Evolutionary conservation across 2,329 filamentous ascomycete genomes (phyloP).

Genomic region (Pseudogymnoascus sp.): DNA sequence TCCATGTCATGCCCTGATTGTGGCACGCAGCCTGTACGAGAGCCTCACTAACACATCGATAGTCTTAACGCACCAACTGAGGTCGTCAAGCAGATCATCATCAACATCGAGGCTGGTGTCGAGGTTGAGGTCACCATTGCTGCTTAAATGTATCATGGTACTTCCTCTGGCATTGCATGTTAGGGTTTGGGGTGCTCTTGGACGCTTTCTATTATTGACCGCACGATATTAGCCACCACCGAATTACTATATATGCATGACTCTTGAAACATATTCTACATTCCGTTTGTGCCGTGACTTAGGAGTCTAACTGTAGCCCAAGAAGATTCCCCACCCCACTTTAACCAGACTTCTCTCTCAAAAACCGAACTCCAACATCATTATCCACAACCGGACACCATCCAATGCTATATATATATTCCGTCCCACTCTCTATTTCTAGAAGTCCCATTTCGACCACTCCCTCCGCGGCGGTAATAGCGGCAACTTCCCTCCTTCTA

Average conservation of each 20-base stretch:
- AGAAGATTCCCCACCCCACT: neutral
- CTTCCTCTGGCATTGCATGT: slow-evolving; percentile 3
- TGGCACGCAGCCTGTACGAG: neutral
- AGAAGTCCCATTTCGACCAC: slow-evolving; percentile 68
- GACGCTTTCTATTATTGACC: neutral
- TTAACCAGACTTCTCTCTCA: neutral
- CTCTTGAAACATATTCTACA: slow-evolving; percentile 7
- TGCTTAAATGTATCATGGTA: slow-evolving; percentile 45
- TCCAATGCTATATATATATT: slow-evolving; percentile 5
- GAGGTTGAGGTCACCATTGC: slow-evolving; percentile 91
- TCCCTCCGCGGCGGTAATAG: slow-evolving; percentile 69
- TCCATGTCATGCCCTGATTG: neutral
- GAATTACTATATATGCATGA: slow-evolving; percentile 7
- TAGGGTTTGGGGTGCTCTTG: neutral
- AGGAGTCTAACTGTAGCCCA: neutral
- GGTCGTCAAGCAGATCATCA: slow-evolving; percentile 93
- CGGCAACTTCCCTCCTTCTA: slow-evolving; percentile 65
- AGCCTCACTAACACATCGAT: slow-evolving; percentile 16
- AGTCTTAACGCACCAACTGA: slow-evolving; percentile 94
- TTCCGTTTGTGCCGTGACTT: neutral
- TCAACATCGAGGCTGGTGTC: slow-evolving; percentile 91
- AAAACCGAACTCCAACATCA: slow-evolving; percentile 6
- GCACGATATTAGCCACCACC: neutral
- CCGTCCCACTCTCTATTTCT: slow-evolving; percentile 16
- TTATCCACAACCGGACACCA: slow-evolving; percentile 1